phyloP scores from a whole-genome alignment of 2,329 filamentous ascomycete species.

The Stachybotrys chlorohalonatus region DNA sequence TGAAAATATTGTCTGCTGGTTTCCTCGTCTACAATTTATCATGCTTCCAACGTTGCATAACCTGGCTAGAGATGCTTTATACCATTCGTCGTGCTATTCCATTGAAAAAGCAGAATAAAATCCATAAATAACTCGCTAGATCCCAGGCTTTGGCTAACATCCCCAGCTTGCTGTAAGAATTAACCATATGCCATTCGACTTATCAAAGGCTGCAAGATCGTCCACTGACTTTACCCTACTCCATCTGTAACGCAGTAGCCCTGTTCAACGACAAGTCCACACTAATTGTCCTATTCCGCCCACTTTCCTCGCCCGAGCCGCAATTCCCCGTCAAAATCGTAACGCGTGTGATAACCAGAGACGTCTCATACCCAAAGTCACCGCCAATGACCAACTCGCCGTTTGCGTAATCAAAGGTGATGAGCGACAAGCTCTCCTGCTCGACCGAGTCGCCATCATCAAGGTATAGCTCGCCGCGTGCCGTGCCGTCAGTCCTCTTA shows the following conservation, averaged over 20 bases:
- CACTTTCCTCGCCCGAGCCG: not conserved
- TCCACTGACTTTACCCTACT: not conserved
- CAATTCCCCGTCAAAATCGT: slow-evolving; percentile 30
- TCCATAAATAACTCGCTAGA: no score
- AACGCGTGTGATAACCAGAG: slow-evolving; percentile 35
- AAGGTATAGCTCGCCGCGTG: slow-evolving; percentile 60
- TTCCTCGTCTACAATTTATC: no score
- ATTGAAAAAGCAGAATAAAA: no score
- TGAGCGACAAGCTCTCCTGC: slow-evolving; percentile 41
- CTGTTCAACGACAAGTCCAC: not conserved
- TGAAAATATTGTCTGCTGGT: no score
- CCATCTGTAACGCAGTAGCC: not conserved
- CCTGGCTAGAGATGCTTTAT: no score
- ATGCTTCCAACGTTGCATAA: no score
- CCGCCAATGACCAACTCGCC: slow-evolving; percentile 43
- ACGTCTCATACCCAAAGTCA: slow-evolving; percentile 40
- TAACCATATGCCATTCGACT: not conserved
- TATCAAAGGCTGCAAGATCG: not conserved
- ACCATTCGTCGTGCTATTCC: no score
- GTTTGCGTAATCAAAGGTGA: slow-evolving; percentile 50
- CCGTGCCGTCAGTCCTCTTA: slow-evolving; percentile 50
- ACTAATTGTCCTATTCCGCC: not conserved
- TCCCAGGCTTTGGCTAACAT: no score
- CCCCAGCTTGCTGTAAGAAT: no score
- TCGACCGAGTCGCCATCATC: slow-evolving; percentile 66